A percentile compares a stretch with the other conserved stretches of the same genome.
These are phyloP conservation scores for Chaetomiaceae sp. DNA, from an alignment of 2,329 filamentous ascomycete species.

Conservation along the genomic window DNA sequence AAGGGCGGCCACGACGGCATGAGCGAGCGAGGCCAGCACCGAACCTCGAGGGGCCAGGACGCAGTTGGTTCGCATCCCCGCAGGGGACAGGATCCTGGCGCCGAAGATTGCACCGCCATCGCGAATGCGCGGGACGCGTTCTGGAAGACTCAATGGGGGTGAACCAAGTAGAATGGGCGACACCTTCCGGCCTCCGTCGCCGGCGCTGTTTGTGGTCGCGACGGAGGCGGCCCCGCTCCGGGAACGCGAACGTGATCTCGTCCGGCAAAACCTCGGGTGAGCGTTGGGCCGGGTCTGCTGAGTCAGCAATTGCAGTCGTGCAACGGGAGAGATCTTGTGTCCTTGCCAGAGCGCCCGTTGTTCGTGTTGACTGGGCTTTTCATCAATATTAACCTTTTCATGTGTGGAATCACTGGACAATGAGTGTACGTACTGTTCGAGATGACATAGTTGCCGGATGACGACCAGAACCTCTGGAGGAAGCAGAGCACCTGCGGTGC, in stretches of 20 bases:
- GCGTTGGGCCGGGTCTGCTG: background rate
- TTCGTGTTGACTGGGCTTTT: slow-evolving; percentile 44
- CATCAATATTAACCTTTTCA: background rate
- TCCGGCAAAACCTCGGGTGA: background rate
- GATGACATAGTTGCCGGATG: slow-evolving; percentile 53
- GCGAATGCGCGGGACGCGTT: background rate
- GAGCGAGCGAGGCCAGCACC: slow-evolving; percentile 1
- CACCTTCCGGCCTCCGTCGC: slow-evolving; percentile 1
- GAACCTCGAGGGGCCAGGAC: background rate
- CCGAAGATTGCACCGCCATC: slow-evolving; percentile 2
- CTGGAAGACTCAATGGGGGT: slow-evolving; percentile 2
- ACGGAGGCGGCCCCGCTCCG: background rate
- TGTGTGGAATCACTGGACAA: background rate
- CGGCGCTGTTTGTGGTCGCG: background rate
- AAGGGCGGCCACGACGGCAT: background rate
- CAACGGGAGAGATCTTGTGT: no score
- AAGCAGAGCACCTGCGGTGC: slow-evolving; percentile 70
- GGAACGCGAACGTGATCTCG: background rate
- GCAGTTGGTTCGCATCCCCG: background rate
- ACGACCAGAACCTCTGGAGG: slow-evolving; percentile 67
- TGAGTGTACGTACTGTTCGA: slow-evolving; percentile 55
- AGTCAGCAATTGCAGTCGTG: background rate
- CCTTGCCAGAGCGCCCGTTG: slow-evolving; percentile 58
- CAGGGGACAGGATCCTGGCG: slow-evolving; percentile 2
- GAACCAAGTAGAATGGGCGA: background rate